Percentiles rank a stretch among this genome's conserved stretches.
Conservation (phyloP, 2,329 filamentous ascomycete species). For the Periconia sp. region DNA sequence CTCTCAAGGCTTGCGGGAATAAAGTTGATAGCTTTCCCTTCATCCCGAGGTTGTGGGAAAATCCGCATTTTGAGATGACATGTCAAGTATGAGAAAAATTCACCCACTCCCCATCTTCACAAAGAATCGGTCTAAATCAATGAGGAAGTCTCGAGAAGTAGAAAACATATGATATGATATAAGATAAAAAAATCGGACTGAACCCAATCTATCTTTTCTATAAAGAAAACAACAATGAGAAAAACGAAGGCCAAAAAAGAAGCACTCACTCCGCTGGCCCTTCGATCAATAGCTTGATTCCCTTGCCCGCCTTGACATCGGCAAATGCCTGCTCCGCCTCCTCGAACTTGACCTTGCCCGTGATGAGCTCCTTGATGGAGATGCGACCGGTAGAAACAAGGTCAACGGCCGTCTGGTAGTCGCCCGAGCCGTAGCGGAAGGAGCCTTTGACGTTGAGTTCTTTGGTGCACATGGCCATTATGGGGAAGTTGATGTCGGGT, state of each 20-base stretch:
- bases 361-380: slow-evolving; percentile 78
- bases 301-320: slow-evolving; percentile 83
- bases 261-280: slow-evolving; percentile 42
- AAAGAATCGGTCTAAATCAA: no score
- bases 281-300: slow-evolving; percentile 68
- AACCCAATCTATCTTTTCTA: no score
- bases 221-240: not conserved
- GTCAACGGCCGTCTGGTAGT: slow-evolving; percentile 83
- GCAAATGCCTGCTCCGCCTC: slow-evolving; percentile 86
- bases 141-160: no score
- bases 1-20: no score
- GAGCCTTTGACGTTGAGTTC: slow-evolving; percentile 86
- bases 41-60: no score
- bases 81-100: no score
- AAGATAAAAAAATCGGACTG: no score
- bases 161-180: no score
- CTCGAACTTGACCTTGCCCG: slow-evolving; percentile 75
- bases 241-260: not conserved
- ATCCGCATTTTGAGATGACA: no score
- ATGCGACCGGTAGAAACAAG: slow-evolving; percentile 76
- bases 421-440: slow-evolving; percentile 87
- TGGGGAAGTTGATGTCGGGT: slow-evolving; percentile 86
- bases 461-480: slow-evolving; percentile 87
- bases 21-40: no score
- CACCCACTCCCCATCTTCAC: no score